Conservation (phyloP, 1,284 basidiomycete species). For the Tilletia caries region DNA sequence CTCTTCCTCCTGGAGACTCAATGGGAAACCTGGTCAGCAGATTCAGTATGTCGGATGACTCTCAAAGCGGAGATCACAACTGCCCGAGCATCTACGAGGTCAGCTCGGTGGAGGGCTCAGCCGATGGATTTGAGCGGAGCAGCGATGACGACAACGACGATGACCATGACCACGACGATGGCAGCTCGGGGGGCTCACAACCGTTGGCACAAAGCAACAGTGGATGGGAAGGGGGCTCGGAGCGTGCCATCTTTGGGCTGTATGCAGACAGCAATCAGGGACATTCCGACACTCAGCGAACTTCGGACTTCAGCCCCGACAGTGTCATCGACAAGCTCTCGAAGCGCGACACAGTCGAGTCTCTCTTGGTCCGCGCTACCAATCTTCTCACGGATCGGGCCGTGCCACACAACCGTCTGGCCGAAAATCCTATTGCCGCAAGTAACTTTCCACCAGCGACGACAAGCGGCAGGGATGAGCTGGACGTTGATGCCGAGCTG, state of each 20-base stretch:
- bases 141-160: neutral
- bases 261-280: neutral
- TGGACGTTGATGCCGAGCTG: neutral
- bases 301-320: neutral
- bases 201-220: neutral
- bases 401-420: neutral
- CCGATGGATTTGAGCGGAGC: neutral
- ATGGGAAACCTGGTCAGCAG: too few relatives aligned
- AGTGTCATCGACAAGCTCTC: neutral
- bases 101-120: constrained; percentile 10
- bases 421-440: neutral
- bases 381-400: neutral
- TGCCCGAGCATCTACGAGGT: constrained; percentile 5
- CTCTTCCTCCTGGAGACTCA: neutral
- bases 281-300: neutral
- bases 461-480: neutral
- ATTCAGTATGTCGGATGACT: neutral
- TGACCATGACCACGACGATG: neutral
- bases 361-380: neutral
- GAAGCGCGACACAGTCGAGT: constrained; percentile 11
- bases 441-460: too few relatives aligned
- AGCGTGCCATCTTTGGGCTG: neutral
- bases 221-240: neutral
- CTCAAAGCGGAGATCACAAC: neutral
- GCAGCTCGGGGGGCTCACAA: neutral